phyloP scores from a whole-genome alignment of 345 rosid species.

The Chamaenerion angustifolium region DNA sequence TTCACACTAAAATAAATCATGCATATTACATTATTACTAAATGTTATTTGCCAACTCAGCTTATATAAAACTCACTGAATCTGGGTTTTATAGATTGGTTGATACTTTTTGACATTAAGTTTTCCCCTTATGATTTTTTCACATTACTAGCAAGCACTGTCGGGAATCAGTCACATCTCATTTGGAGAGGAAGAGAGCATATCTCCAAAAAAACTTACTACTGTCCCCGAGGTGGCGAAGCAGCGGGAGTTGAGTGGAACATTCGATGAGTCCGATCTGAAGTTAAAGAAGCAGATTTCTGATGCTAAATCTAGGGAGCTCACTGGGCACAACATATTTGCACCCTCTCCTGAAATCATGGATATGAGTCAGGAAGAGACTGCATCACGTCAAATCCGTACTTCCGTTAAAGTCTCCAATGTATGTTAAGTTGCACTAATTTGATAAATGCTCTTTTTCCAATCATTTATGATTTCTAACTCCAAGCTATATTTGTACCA shows the following conservation, averaged over 20 bases:
- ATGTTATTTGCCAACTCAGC: too few relatives aligned
- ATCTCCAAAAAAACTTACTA: conserved; percentile 58
- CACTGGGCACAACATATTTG: conserved; percentile 87
- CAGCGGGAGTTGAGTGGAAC: conserved; percentile 93
- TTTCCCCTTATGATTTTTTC: not conserved
- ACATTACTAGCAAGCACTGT: conserved; percentile 46
- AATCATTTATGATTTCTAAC: too few relatives aligned
- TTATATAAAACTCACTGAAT: too few relatives aligned
- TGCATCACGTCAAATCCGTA: conserved; percentile 21
- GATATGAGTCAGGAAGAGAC: conserved; percentile 54
- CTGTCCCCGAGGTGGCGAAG: conserved; percentile 78
- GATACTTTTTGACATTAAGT: not conserved
- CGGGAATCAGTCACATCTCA: conserved; percentile 88
- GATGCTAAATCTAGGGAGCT: conserved; percentile 87
- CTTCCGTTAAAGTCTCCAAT: conserved; percentile 18
- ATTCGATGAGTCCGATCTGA: conserved; percentile 43
- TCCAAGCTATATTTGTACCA: not conserved
- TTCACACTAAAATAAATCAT: too few relatives aligned
- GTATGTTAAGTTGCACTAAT: conserved; percentile 5
- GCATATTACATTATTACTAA: too few relatives aligned
- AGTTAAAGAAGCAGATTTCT: conserved; percentile 54
- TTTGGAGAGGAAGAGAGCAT: conserved; percentile 69
- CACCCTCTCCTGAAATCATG: conserved; percentile 85
- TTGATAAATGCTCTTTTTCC: not conserved
- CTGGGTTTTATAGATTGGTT: too few relatives aligned